phyloP scores from a whole-genome alignment of 257 asterid species.

The Knoxia roxburghii region DNA sequence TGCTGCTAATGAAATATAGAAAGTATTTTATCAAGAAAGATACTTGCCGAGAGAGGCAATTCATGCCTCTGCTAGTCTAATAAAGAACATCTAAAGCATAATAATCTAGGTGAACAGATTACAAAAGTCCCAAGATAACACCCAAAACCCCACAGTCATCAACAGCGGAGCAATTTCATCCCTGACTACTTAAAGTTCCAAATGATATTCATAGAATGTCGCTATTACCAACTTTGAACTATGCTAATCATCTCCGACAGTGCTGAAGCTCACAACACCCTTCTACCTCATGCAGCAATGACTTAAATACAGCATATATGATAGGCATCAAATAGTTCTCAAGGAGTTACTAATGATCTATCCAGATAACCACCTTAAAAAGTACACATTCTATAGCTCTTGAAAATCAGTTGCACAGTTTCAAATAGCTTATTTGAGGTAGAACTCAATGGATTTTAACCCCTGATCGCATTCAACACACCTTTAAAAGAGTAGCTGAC shows the following conservation, averaged over 20 bases:
- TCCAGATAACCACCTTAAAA: not conserved
- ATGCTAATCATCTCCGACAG: not conserved
- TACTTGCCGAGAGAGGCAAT: not conserved
- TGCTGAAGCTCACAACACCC: not conserved
- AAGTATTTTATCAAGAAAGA: not conserved
- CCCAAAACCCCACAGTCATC: not conserved
- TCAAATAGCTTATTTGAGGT: not conserved
- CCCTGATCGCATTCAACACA: not conserved
- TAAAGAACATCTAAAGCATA: not conserved
- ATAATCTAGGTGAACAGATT: not conserved
- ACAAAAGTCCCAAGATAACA: too few relatives aligned
- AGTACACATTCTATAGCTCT: not conserved
- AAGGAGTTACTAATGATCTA: not conserved
- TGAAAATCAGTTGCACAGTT: not conserved
- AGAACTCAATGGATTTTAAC: not conserved
- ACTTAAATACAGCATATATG: not conserved
- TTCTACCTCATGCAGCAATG: not conserved
- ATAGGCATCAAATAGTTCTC: not conserved
- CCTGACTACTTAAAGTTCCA: not conserved
- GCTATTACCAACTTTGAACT: not conserved
- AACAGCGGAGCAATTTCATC: not conserved
- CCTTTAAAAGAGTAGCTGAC: not conserved
- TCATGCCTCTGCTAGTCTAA: not conserved
- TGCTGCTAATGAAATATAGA: conserved; percentile 1
- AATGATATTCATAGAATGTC: not conserved